These are phyloP conservation scores for Rosa rugosa DNA, from an alignment of 306 rosid genomes.

Conservation along the genomic window DNA sequence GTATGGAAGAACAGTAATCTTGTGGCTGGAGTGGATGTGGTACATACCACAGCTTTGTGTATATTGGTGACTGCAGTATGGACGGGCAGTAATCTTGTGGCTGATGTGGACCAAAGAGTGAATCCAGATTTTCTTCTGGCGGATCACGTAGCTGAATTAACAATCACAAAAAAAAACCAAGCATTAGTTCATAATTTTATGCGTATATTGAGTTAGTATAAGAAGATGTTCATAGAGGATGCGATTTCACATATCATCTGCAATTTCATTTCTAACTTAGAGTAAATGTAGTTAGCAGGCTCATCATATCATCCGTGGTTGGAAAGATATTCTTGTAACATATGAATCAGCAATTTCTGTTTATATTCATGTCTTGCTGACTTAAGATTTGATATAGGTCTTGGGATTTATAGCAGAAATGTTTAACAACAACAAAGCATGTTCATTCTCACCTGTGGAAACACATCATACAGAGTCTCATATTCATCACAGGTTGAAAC, in stretches of 20 bases:
- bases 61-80: no score
- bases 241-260: not conserved
- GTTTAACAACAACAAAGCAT: not conserved
- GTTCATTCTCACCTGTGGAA: not conserved
- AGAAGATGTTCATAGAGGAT: not conserved
- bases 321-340: not conserved
- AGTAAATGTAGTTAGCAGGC: not conserved
- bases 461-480: not conserved
- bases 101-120: not conserved
- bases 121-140: not conserved
- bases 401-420: not conserved
- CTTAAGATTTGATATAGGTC: not conserved
- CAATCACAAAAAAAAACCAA: not conserved
- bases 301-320: not conserved
- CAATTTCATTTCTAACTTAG: not conserved
- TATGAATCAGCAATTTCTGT: not conserved
- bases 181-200: not conserved
- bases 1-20: no score
- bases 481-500: slow-evolving; percentile 17
- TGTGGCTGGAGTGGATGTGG: no score
- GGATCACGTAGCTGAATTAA: slow-evolving; percentile 19
- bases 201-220: not conserved
- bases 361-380: no score
- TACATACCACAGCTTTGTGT: no score
- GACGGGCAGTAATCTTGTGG: not conserved